A percentile compares a stretch with the other conserved stretches of the same genome.
Conservation (phyloP, 192 early-diverging fungal genomes). For the Mortierella claussenii region DNA sequence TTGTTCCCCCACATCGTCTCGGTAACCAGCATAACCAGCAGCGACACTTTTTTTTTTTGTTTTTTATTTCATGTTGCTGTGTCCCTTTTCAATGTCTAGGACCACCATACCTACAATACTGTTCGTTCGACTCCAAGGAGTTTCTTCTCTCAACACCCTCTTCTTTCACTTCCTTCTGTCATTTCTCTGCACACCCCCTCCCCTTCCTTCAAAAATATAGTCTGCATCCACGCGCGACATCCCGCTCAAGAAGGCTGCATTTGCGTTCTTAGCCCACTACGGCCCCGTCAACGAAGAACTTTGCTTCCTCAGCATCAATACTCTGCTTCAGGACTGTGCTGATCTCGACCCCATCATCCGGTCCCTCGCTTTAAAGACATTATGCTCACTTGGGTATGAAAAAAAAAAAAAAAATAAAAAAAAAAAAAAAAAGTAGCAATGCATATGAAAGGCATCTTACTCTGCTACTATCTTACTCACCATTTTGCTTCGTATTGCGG, state of each 20-base stretch:
- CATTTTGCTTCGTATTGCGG: not conserved
- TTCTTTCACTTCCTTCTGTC: not conserved
- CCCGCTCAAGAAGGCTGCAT: slow-evolving; percentile 43
- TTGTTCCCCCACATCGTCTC: slow-evolving; percentile 51
- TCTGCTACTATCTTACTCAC: not conserved
- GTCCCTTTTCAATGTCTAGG: no score
- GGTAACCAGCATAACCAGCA: no score
- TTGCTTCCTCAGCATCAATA: slow-evolving; percentile 52
- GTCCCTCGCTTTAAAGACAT: slow-evolving; percentile 49
- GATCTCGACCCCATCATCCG: slow-evolving; percentile 50
- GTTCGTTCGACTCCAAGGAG: not conserved
- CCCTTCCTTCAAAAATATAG: slow-evolving; percentile 13
- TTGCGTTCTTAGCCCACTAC: slow-evolving; percentile 41
- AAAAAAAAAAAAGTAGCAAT: no score
- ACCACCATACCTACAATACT: not conserved
- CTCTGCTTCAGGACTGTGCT: slow-evolving; percentile 50
- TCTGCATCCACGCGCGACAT: slow-evolving; percentile 54
- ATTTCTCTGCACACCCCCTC: not conserved
- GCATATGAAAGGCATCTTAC: no score
- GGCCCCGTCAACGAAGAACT: slow-evolving; percentile 49
- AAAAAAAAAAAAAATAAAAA: no score
- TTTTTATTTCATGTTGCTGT: no score
- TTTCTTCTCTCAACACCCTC: not conserved
- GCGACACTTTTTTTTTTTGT: no score
- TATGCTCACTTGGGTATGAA: slow-evolving; percentile 52